Conservation (phyloP, 768 basidiomycete species). For the Trametes sanguinea region DNA sequence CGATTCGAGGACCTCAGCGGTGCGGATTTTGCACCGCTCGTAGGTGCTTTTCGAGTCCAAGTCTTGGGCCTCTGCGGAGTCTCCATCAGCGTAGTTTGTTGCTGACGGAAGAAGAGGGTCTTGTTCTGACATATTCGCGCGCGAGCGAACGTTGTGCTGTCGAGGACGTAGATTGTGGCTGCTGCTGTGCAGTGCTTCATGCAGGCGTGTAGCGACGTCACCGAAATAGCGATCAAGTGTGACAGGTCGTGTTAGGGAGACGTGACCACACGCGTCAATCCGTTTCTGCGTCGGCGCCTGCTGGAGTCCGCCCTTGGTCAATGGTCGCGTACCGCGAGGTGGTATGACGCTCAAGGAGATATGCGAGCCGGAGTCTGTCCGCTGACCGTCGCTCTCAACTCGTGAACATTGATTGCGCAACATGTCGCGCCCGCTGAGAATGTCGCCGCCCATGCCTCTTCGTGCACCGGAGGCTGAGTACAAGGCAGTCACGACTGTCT, state of each 20-base stretch:
- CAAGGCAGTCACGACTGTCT: constrained; percentile 16
- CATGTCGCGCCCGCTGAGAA: constrained; percentile 7
- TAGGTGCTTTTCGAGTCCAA: constrained; percentile 12
- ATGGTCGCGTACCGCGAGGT: background rate
- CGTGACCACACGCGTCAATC: constrained; percentile 19
- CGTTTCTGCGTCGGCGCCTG: background rate
- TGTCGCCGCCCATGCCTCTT: constrained; percentile 16
- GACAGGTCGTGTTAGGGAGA: constrained; percentile 11
- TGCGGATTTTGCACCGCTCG: constrained; percentile 26
- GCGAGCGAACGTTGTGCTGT: too few relatives aligned
- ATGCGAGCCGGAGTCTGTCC: background rate
- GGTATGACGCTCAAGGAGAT: background rate
- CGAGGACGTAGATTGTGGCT: background rate
- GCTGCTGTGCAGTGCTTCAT: background rate
- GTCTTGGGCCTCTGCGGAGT: constrained; percentile 7
- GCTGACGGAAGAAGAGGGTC: constrained; percentile 30
- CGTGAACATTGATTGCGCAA: background rate
- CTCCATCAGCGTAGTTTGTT: background rate
- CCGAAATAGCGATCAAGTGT: background rate
- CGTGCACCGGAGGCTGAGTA: constrained; percentile 10
- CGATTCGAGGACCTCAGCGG: constrained; percentile 55
- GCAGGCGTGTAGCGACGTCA: background rate
- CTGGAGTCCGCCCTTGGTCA: background rate
- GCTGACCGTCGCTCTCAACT: background rate
- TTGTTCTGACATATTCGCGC: constrained; percentile 29